A percentile compares a stretch with the other conserved stretches of the same genome.
These are phyloP conservation scores for Clavispora santaluciae DNA, from an alignment of 805 yeast species.

Conservation along the genomic window DNA sequence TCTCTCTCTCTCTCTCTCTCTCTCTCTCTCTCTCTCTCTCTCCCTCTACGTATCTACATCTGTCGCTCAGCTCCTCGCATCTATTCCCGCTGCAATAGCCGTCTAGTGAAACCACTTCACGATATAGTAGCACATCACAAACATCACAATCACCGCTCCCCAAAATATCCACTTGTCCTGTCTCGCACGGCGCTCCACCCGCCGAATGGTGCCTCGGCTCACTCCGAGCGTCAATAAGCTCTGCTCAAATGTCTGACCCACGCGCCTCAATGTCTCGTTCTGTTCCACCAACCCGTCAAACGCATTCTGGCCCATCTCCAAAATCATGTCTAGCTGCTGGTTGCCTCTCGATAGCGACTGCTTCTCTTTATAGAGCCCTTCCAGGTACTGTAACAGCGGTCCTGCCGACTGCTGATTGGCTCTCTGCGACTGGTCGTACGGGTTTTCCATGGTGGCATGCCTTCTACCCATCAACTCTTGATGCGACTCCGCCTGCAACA, in stretches of 20 bases:
- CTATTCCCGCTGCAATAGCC: too few species aligned
- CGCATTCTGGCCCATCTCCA: conserved; percentile 85
- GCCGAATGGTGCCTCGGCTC: conserved; percentile 74
- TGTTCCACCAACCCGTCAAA: conserved; percentile 84
- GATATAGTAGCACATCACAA: conserved; percentile 65
- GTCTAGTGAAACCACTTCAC: conserved; percentile 56
- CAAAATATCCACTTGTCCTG: conserved; percentile 87
- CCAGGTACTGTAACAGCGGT: conserved; percentile 38
- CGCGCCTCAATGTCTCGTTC: conserved; percentile 59
- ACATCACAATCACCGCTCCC: conserved; percentile 59
- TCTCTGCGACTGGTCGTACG: conserved; percentile 33
- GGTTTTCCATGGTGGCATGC: conserved; percentile 40
- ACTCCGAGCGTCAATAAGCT: conserved; percentile 81
- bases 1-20: background rate
- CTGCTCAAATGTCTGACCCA: conserved; percentile 61
- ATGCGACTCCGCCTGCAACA: conserved; percentile 41
- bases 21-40: background rate
- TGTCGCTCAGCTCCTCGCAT: too few species aligned
- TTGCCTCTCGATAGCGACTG: conserved; percentile 62
- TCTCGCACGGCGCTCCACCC: conserved; percentile 73
- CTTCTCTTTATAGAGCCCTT: conserved; percentile 68
- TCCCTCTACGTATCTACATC: too few species aligned
- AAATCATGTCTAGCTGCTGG: conserved; percentile 79
- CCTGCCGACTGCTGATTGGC: conserved; percentile 19
- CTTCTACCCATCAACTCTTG: conserved; percentile 56